A percentile compares a stretch with the other conserved stretches of the same genome.
phyloP scores from a whole-genome alignment of 371 early-diverging fungal genomes.

The Chytridium lagenaria region DNA sequence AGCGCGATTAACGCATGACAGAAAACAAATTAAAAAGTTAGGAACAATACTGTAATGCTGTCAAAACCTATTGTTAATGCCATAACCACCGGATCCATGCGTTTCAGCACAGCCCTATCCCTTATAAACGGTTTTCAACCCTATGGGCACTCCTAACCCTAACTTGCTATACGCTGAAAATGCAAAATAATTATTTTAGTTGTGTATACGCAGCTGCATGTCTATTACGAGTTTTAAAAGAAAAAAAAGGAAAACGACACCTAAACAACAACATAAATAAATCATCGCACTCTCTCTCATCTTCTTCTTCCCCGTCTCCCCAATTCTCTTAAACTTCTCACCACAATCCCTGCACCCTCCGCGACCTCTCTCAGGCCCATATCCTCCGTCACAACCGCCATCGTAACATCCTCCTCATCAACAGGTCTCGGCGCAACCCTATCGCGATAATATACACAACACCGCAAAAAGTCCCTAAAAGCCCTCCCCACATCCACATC shows the following conservation, averaged over 20 bases:
- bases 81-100: too few relatives aligned
- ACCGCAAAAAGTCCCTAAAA: not conserved
- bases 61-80: too few relatives aligned
- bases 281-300: not conserved
- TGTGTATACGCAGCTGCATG: too few relatives aligned
- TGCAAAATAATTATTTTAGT: too few relatives aligned
- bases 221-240: too few relatives aligned
- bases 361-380: not conserved
- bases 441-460: conserved; percentile 3
- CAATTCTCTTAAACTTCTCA: not conserved
- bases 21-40: too few relatives aligned
- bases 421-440: not conserved
- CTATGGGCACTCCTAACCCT: too few relatives aligned
- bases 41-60: too few relatives aligned
- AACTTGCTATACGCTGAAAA: too few relatives aligned
- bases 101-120: too few relatives aligned
- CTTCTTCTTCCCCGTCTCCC: not conserved
- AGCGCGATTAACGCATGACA: too few relatives aligned
- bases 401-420: not conserved
- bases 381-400: conserved; percentile 16
- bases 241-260: not conserved
- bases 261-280: not conserved
- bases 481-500: not conserved
- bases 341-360: not conserved
- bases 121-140: too few relatives aligned